A percentile compares a stretch with the other conserved stretches of the same genome.
phyloP scores from a whole-genome alignment of 2,329 filamentous ascomycete genomes.

The Aspergillus uvarum region DNA sequence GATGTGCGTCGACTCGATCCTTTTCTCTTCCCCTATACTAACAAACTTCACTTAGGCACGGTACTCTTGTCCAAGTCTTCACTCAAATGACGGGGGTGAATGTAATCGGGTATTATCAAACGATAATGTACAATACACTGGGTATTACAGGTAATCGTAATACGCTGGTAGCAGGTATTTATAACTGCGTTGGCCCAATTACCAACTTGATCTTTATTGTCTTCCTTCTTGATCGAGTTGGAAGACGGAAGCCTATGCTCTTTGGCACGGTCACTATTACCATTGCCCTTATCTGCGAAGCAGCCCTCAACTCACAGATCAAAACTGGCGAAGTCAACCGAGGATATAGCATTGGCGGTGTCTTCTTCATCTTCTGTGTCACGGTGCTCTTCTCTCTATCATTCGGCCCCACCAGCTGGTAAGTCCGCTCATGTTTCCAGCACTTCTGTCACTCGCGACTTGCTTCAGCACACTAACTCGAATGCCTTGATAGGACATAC shows the following conservation, averaged over 20 bases:
- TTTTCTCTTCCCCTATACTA: neutral
- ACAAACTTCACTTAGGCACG: constrained; percentile 42
- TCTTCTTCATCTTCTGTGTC: constrained; percentile 66
- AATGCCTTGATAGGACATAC: constrained; percentile 46
- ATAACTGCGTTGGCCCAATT: constrained; percentile 57
- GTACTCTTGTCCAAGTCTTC: constrained; percentile 63
- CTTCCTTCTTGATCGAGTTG: constrained; percentile 56
- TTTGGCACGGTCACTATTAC: constrained; percentile 56
- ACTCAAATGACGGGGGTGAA: constrained; percentile 55
- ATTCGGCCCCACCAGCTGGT: constrained; percentile 52
- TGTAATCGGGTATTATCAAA: constrained; percentile 45
- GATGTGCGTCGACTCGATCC: constrained; percentile 32
- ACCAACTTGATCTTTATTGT: constrained; percentile 52
- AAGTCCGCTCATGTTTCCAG: neutral
- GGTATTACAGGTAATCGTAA: constrained; percentile 56
- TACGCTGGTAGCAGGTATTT: constrained; percentile 59
- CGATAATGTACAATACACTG: constrained; percentile 45
- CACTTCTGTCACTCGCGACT: constrained; percentile 13
- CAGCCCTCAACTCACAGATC: constrained; percentile 53
- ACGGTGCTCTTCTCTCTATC: constrained; percentile 60
- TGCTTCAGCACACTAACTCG: neutral
- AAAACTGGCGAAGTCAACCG: constrained; percentile 42
- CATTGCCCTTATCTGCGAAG: constrained; percentile 60
- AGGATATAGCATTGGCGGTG: constrained; percentile 58
- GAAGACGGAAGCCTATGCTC: constrained; percentile 54